Conservation (phyloP, 1,284 basidiomycete genomes). For the Gomphus sp. region DNA sequence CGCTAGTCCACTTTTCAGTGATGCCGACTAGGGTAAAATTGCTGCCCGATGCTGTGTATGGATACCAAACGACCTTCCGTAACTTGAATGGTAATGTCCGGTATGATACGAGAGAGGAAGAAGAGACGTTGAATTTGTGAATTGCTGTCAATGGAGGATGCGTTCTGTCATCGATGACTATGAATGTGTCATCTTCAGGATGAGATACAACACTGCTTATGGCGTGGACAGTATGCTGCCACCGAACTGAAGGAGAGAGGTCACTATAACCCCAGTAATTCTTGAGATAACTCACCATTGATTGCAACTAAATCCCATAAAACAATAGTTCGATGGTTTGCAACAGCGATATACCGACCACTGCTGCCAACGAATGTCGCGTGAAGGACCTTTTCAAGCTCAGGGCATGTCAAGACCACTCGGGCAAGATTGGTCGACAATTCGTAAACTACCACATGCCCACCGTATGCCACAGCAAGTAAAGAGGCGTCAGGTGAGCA, state of each 20-base stretch:
- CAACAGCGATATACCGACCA: constrained; percentile 55
- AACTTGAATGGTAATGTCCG: constrained; percentile 52
- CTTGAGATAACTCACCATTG: constrained; percentile 35
- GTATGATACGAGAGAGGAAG: constrained; percentile 32
- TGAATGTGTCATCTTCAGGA: constrained; percentile 47
- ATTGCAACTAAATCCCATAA: constrained; percentile 79
- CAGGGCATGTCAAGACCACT: constrained; percentile 53
- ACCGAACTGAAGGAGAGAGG: constrained; percentile 35
- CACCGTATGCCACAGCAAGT: constrained; percentile 65
- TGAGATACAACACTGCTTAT: constrained; percentile 45
- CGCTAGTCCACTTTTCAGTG: constrained; percentile 52
- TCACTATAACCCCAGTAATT: neutral
- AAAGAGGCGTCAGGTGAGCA: constrained; percentile 89
- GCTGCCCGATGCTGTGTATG: constrained; percentile 21
- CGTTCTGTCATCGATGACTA: constrained; percentile 37
- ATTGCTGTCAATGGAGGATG: constrained; percentile 30
- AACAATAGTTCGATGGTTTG: constrained; percentile 43
- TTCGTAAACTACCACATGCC: constrained; percentile 73
- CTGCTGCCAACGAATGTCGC: constrained; percentile 52
- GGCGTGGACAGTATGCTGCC: constrained; percentile 38
- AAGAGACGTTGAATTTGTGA: constrained; percentile 38
- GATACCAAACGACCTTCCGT: constrained; percentile 40
- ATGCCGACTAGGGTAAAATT: constrained; percentile 57
- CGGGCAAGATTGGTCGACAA: constrained; percentile 58
- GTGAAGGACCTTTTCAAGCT: constrained; percentile 33